phyloP scores from a whole-genome alignment of 139 green algal species.

The Picochlorum costavermella region DNA sequence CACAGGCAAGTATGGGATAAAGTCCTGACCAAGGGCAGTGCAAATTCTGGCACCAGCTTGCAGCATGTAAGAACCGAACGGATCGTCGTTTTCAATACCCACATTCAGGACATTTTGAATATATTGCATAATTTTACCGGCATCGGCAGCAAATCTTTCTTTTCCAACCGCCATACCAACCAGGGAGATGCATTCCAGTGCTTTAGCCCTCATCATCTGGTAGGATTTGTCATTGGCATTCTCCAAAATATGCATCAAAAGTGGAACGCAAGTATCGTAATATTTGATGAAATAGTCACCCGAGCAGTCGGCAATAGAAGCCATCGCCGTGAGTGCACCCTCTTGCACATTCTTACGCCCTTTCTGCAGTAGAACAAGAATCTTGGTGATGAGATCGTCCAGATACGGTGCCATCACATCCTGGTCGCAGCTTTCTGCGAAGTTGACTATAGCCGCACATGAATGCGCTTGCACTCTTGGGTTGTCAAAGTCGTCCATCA shows the following conservation, averaged over 20 bases:
- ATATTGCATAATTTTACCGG: slow-evolving; percentile 77
- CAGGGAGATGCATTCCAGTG: slow-evolving; percentile 93
- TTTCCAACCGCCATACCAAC: slow-evolving; percentile 96
- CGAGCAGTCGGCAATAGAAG: slow-evolving; percentile 82
- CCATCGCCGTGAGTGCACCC: slow-evolving; percentile 88
- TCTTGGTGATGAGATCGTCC: slow-evolving; percentile 81
- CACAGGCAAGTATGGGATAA: slow-evolving; percentile 86
- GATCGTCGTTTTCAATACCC: slow-evolving; percentile 59
- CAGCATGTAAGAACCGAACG: slow-evolving; percentile 67
- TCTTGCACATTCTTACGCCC: slow-evolving; percentile 77
- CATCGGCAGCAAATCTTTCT: slow-evolving; percentile 79
- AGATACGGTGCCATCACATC: slow-evolving; percentile 86
- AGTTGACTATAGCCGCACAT: slow-evolving; percentile 93
- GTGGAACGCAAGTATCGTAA: slow-evolving; percentile 66
- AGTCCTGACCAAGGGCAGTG: slow-evolving; percentile 92
- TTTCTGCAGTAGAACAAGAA: slow-evolving; percentile 75
- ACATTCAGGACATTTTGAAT: slow-evolving; percentile 66
- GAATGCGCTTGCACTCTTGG: slow-evolving; percentile 93
- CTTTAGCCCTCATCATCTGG: slow-evolving; percentile 82
- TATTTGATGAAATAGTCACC: slow-evolving; percentile 76
- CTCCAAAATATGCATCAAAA: slow-evolving; percentile 77
- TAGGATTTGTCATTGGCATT: slow-evolving; percentile 54
- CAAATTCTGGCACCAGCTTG: slow-evolving; percentile 94
- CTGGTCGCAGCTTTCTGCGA: slow-evolving; percentile 76
- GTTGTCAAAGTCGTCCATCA: slow-evolving; percentile 82